Evolutionary conservation across 2,329 filamentous ascomycete species (phyloP).

Genomic region (Aureobasidium sp.): DNA sequence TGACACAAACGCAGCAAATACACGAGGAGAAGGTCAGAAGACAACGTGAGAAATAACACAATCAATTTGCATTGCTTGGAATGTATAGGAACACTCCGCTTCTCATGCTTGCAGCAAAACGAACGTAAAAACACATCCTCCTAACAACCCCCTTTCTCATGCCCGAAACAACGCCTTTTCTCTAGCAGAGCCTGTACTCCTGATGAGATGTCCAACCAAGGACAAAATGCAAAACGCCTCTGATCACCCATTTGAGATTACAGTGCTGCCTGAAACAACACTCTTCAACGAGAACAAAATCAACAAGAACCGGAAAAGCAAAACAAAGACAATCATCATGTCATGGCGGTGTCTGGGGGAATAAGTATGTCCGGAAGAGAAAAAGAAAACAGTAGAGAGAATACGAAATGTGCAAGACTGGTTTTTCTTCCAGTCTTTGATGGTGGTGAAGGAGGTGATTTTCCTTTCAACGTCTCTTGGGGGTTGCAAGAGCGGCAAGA

Average conservation of each 20-base stretch:
- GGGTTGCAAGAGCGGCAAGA: slow-evolving; percentile 15
- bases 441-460: background rate
- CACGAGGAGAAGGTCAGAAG: background rate
- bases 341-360: background rate
- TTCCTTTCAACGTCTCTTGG: slow-evolving; percentile 11
- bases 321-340: background rate
- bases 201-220: background rate
- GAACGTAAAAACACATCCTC: background rate
- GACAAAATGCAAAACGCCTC: slow-evolving; percentile 10
- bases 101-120: background rate
- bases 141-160: background rate
- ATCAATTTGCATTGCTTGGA: background rate
- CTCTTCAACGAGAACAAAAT: slow-evolving; percentile 28
- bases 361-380: slow-evolving; percentile 1
- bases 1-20: too few relatives aligned
- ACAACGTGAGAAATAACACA: background rate
- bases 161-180: slow-evolving; percentile 17
- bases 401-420: background rate
- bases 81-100: background rate
- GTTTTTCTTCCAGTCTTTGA: background rate
- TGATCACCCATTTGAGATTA: background rate
- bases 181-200: slow-evolving; percentile 19
- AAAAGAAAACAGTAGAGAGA: background rate
- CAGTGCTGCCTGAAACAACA: slow-evolving; percentile 20
- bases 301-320: background rate